A percentile compares a stretch with the other conserved stretches of the same genome.
Evolutionary conservation across 768 basidiomycete genomes (phyloP).

Genomic region (Rickenella mellea): DNA sequence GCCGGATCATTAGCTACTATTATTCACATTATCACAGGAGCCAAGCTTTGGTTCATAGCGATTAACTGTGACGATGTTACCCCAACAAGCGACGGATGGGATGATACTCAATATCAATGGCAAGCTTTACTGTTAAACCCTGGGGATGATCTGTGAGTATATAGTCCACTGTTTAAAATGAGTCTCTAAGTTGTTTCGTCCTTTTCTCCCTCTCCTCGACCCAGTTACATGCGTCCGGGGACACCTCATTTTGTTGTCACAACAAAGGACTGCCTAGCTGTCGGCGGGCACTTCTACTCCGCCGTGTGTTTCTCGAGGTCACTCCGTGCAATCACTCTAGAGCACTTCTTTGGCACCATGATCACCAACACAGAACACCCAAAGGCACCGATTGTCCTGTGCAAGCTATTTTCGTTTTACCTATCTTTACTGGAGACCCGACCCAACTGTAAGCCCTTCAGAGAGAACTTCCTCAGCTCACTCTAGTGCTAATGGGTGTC

Average conservation of each 20-base stretch:
- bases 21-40: neutral
- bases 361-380: neutral
- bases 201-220: neutral
- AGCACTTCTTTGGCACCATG: neutral
- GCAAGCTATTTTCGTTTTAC: too few species aligned
- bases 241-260: neutral
- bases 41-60: neutral
- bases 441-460: too few species aligned
- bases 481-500: too few species aligned
- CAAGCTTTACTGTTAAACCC: neutral
- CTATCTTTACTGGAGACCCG: too few species aligned
- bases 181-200: neutral
- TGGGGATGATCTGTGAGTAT: neutral
- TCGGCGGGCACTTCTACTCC: neutral
- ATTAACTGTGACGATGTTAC: neutral
- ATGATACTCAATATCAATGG: neutral
- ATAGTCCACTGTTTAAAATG: too few species aligned
- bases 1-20: neutral
- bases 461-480: too few species aligned
- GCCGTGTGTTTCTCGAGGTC: neutral
- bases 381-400: neutral
- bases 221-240: neutral
- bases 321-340: neutral
- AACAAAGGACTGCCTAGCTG: neutral
- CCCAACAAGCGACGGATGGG: neutral